Conservation (phyloP, 306 rosid species). For the Erythrophleum fordii region DNA sequence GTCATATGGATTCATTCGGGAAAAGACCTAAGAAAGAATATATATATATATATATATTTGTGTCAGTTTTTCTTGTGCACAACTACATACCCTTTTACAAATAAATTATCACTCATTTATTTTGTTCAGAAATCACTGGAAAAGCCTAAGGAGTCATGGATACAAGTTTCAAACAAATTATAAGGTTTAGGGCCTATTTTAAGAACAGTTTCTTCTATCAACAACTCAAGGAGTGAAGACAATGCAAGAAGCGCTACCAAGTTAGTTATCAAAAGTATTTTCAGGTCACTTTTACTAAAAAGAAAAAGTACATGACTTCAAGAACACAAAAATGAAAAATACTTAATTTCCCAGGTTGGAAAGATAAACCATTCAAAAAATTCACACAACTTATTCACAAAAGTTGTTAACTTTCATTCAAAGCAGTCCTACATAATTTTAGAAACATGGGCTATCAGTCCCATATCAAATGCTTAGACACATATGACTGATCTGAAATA, state of each 20-base stretch:
- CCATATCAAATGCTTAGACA: conserved; percentile 5
- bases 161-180: conserved; percentile 6
- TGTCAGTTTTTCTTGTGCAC: background rate
- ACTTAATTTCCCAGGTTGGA: background rate
- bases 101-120: conserved; percentile 31
- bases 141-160: conserved; percentile 11
- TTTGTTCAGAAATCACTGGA: conserved; percentile 29
- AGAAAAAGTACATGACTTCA: background rate
- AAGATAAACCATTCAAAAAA: conserved; percentile 3
- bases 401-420: background rate
- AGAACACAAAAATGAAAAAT: background rate
- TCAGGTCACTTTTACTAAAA: background rate
- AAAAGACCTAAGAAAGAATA: conserved; percentile 61
- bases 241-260: background rate
- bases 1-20: conserved; percentile 83
- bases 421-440: conserved; percentile 1
- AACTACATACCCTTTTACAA: conserved; percentile 12
- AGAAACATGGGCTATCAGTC: conserved; percentile 3
- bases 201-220: conserved; percentile 10
- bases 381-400: background rate
- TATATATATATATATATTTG: conserved; percentile 15
- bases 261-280: conserved; percentile 19
- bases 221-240: conserved; percentile 4
- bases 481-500: conserved; percentile 9
- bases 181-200: conserved; percentile 22